Evolutionary conservation across 495 filamentous ascomycete species (phyloP), one percentile per base, ranked within the genome.

Genomic region (Penicillium herquei): DNA sequence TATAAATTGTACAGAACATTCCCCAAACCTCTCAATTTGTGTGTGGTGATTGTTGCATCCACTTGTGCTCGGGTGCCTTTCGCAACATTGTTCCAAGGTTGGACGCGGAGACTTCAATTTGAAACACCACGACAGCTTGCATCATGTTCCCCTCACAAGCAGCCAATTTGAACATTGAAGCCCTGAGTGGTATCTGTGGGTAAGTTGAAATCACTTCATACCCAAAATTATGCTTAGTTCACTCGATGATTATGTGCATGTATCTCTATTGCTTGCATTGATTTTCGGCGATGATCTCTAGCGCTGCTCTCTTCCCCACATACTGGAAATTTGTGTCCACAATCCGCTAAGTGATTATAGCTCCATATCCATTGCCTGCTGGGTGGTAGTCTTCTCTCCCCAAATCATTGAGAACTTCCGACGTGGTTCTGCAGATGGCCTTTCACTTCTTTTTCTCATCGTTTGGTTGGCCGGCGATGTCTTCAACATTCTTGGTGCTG

Each of bases 351-450:
- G 21, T 41, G 1, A 34, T 30, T 14, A 3, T 33, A 92, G 89
- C 8, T 96, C 92, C 3, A 92, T 98, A 58, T 94, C 90, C 21
- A 96, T 98, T 63, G 91, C 92, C 42, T 96, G 92, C 66, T 98
- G 94, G 94, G 87, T 98, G 16, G 91, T 97, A 30, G 94, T 98
- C 37, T 98, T 96, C 77, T 92, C 92, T 0, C 94, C 94, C 8
- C 94, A 98, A 56, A 98, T 98, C 59, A 82, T 96, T 61, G 91
- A 96, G 66, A 97, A 97, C 64, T 96, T 97, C 72, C 86, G 85
- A 49, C 85, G 94, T 35, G 75, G 83, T 58, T 94, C 89, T 33
- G 91, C 92, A 42, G 89, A 97, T 66, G 94, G 91, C 6, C 81
- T 98, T 0, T 96, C 91, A 0, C 81, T 98, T 48, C 81, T 88